Evolutionary conservation across 2,329 filamentous ascomycete species (phyloP).

Genomic region (Colletotrichum endophyticum): DNA sequence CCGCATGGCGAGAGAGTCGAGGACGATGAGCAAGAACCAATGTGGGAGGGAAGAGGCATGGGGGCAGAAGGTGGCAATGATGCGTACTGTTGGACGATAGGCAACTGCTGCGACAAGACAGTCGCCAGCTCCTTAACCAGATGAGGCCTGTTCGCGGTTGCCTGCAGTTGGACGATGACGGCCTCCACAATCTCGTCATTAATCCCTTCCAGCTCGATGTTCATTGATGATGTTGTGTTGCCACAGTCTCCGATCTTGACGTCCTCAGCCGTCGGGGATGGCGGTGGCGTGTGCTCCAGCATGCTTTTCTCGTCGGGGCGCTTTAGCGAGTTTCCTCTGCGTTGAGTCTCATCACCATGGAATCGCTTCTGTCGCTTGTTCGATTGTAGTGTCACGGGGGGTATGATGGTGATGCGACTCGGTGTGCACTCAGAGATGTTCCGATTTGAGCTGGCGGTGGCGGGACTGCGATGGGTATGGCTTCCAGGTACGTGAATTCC

Average conservation of each 20-base stretch:
- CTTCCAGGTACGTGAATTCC: slow-evolving; percentile 85
- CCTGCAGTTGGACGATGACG: slow-evolving; percentile 86
- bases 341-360: slow-evolving; percentile 55
- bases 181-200: slow-evolving; percentile 95
- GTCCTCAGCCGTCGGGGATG: slow-evolving; percentile 32
- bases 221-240: neutral
- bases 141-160: slow-evolving; percentile 90
- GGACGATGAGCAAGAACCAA: neutral
- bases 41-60: neutral
- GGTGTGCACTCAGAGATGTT: slow-evolving; percentile 25
- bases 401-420: neutral
- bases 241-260: neutral
- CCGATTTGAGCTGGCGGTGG: slow-evolving; percentile 42
- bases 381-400: slow-evolving; percentile 40
- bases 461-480: slow-evolving; percentile 62
- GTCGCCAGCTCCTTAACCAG: slow-evolving; percentile 91
- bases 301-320: slow-evolving; percentile 39
- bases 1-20: neutral
- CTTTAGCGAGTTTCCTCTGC: neutral
- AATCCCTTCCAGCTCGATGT: slow-evolving; percentile 74
- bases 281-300: slow-evolving; percentile 73
- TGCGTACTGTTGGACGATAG: slow-evolving; percentile 88
- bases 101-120: slow-evolving; percentile 76
- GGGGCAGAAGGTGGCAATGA: slow-evolving; percentile 26
- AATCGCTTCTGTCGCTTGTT: slow-evolving; percentile 80